These are phyloP conservation scores for Suhomyces choctaworum DNA, from an alignment of 1,139 yeast species.

Conservation along the genomic window DNA sequence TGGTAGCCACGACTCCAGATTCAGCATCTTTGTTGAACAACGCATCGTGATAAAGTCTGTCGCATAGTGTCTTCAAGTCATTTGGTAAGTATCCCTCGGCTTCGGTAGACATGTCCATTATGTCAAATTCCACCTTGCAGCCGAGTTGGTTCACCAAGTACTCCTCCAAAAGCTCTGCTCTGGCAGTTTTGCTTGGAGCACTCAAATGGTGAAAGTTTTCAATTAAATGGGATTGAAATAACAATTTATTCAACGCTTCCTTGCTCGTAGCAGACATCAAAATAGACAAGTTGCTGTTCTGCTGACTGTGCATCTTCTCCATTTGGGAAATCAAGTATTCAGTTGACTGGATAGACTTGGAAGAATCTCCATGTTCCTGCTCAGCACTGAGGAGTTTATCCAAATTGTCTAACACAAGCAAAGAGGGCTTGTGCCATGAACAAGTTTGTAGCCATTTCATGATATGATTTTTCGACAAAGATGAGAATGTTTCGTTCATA, in stretches of 20 bases:
- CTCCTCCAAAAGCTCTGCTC: slow-evolving; percentile 52
- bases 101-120: slow-evolving; percentile 70
- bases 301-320: slow-evolving; percentile 38
- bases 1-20: slow-evolving; percentile 20
- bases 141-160: slow-evolving; percentile 40
- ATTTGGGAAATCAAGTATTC: slow-evolving; percentile 46
- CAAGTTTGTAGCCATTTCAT: slow-evolving; percentile 58
- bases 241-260: slow-evolving; percentile 60
- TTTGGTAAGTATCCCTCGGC: slow-evolving; percentile 91
- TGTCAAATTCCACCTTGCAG: slow-evolving; percentile 46
- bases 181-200: slow-evolving; percentile 68
- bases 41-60: slow-evolving; percentile 70
- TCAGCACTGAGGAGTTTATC: slow-evolving; percentile 76
- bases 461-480: slow-evolving; percentile 45
- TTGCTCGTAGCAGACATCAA: slow-evolving; percentile 62
- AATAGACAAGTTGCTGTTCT: slow-evolving; percentile 50
- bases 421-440: slow-evolving; percentile 78
- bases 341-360: slow-evolving; percentile 57
- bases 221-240: slow-evolving; percentile 69
- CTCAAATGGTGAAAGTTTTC: slow-evolving; percentile 62
- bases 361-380: slow-evolving; percentile 65
- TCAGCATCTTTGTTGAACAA: slow-evolving; percentile 34
- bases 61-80: slow-evolving; percentile 72
- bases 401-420: slow-evolving; percentile 76
- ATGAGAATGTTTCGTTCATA: slow-evolving; percentile 56